Evolutionary conservation across 2,329 filamentous ascomycete genomes (phyloP).

Genomic region (Aspergillus texensis): DNA sequence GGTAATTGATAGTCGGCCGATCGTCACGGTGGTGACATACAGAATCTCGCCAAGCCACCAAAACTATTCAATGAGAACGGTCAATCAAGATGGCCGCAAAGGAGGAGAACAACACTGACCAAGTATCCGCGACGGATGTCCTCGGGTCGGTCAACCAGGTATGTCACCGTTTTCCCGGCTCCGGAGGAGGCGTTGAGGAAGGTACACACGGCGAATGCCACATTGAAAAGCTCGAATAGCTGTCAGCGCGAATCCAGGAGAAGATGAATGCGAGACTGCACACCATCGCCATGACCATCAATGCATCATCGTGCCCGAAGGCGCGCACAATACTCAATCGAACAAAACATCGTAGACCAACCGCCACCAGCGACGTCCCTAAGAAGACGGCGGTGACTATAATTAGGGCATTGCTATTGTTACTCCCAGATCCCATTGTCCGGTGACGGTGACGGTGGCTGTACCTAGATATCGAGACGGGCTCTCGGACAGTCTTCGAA

Average conservation of each 20-base stretch:
- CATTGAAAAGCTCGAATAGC: slow-evolving; percentile 24
- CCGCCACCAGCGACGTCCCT: not conserved
- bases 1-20: slow-evolving; percentile 54
- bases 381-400: not conserved
- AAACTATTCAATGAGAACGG: slow-evolving; percentile 15
- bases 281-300: not conserved
- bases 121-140: slow-evolving; percentile 26
- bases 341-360: not conserved
- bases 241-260: not conserved
- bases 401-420: not conserved
- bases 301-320: not conserved
- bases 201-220: slow-evolving; percentile 31
- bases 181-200: slow-evolving; percentile 29
- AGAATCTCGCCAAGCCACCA: slow-evolving; percentile 58
- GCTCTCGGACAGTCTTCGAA: not conserved
- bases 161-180: slow-evolving; percentile 23
- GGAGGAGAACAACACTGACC: slow-evolving; percentile 19
- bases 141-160: slow-evolving; percentile 23
- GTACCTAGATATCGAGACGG: not conserved
- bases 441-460: not conserved
- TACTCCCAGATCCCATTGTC: not conserved
- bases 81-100: not conserved
- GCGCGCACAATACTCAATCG: not conserved
- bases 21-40: slow-evolving; percentile 51
- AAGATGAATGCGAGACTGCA: not conserved